A percentile compares a stretch with the other conserved stretches of the same genome.
Conservation (phyloP, 2,329 filamentous ascomycete species). For the Aspergillus fumigatiaffinis region DNA sequence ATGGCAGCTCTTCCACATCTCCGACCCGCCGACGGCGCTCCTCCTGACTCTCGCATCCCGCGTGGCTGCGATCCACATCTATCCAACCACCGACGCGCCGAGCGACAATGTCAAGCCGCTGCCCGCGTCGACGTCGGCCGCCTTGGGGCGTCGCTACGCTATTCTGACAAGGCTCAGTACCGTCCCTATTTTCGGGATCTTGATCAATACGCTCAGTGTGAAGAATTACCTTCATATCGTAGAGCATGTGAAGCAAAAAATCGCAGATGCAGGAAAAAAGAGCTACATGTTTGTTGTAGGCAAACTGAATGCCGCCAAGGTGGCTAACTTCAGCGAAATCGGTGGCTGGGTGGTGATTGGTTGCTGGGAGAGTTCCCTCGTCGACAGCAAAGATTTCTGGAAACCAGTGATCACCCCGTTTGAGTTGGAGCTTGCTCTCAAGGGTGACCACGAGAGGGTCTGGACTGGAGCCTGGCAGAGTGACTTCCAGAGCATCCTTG, state of each 20-base stretch:
- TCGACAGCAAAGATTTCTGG: constrained; percentile 87
- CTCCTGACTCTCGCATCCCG: constrained; percentile 83
- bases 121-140: constrained; percentile 50
- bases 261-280: constrained; percentile 82
- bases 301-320: constrained; percentile 90
- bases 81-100: constrained; percentile 52
- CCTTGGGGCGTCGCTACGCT: constrained; percentile 81
- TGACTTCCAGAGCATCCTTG: constrained; percentile 70
- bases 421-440: constrained; percentile 75
- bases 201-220: constrained; percentile 93
- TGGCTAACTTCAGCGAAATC: constrained; percentile 94
- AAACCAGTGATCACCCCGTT: constrained; percentile 91
- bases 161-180: constrained; percentile 76
- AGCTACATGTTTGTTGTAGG: constrained; percentile 94
- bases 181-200: constrained; percentile 81
- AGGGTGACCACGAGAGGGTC: constrained; percentile 68
- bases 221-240: constrained; percentile 84
- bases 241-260: constrained; percentile 66
- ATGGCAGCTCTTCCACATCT: constrained; percentile 80
- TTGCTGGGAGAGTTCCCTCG: constrained; percentile 93
- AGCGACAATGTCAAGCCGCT: constrained; percentile 36
- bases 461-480: constrained; percentile 90
- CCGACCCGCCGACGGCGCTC: constrained; percentile 73
- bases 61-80: constrained; percentile 73
- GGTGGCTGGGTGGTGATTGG: constrained; percentile 97